Conservation (phyloP, 345 rosid species). For the Brassica rapa region DNA sequence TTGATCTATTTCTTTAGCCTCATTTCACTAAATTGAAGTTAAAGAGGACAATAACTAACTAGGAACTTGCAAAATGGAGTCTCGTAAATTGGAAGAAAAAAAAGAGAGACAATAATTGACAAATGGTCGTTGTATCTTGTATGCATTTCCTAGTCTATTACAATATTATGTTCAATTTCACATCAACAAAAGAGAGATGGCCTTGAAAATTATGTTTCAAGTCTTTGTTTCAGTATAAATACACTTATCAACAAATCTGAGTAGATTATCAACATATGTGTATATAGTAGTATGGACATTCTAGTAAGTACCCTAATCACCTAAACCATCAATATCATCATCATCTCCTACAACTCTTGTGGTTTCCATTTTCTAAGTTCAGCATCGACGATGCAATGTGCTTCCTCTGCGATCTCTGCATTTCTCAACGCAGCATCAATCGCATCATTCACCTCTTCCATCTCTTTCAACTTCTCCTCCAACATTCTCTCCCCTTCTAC, state of each 20-base stretch:
- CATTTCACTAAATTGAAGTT: no score
- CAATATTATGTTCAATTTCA: conserved; percentile 7
- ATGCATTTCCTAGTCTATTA: neutral
- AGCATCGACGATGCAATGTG: conserved; percentile 56
- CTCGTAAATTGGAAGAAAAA: no score
- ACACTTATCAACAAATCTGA: neutral
- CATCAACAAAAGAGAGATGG: conserved; percentile 5
- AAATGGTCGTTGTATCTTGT: no score
- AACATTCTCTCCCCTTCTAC: conserved; percentile 48
- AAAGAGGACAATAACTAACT: no score
- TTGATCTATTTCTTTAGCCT: no score
- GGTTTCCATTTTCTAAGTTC: conserved; percentile 71
- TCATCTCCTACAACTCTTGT: conserved; percentile 31
- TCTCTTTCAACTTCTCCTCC: conserved; percentile 56
- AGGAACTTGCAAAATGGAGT: no score
- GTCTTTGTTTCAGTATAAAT: conserved; percentile 7
- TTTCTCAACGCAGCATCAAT: conserved; percentile 69
- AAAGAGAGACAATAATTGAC: no score
- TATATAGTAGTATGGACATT: conserved; percentile 21
- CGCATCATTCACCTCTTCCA: conserved; percentile 59
- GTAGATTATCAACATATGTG: conserved; percentile 1
- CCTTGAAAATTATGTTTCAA: neutral
- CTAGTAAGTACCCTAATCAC: conserved; percentile 32
- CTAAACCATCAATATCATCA: conserved; percentile 21
- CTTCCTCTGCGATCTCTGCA: conserved; percentile 71